phyloP scores from a whole-genome alignment of 208 protist genomes.

The Angomonas deanei region DNA sequence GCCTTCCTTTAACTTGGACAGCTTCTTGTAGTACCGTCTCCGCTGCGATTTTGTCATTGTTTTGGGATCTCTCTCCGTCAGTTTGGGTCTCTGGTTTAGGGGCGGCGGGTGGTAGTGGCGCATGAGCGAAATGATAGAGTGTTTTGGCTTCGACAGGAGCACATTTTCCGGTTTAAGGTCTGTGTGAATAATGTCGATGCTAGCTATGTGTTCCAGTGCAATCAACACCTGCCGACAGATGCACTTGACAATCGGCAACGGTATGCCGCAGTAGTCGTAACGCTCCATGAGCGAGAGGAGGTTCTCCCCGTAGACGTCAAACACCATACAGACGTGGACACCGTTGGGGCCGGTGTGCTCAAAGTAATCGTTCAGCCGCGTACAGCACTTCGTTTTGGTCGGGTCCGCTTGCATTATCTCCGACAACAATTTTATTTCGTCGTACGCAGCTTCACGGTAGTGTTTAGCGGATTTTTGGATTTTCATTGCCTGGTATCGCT shows the following conservation, averaged over 20 bases:
- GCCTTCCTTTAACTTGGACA: conserved; percentile 45
- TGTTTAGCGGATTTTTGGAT: conserved; percentile 73
- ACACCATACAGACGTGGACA: conserved; percentile 95
- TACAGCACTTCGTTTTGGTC: conserved; percentile 58
- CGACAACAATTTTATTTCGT: conserved; percentile 76
- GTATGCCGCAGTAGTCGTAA: conserved; percentile 94
- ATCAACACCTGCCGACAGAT: conserved; percentile 89
- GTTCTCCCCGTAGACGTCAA: conserved; percentile 96
- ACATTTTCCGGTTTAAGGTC: conserved; percentile 97
- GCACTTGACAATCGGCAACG: conserved; percentile 90
- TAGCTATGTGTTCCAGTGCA: conserved; percentile 93
- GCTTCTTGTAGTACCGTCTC: conserved; percentile 88
- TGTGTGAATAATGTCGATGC: conserved; percentile 95
- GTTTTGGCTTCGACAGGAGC: conserved; percentile 79
- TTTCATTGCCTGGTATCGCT: conserved; percentile 86
- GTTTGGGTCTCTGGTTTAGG: conserved; percentile 60
- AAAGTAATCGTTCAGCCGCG: conserved; percentile 87
- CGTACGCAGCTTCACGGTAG: conserved; percentile 78
- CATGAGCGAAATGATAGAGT: conserved; percentile 85
- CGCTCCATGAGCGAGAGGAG: conserved; percentile 94
- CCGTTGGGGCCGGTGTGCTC: conserved; percentile 85
- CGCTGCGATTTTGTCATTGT: conserved; percentile 92
- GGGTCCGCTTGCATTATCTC: conserved; percentile 80
- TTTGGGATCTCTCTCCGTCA: conserved; percentile 78
- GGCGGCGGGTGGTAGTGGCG: conserved; percentile 70